Percentiles rank a stretch among this genome's conserved stretches.
Evolutionary conservation across 192 early-diverging fungal species (phyloP).

Genomic region (Chytriomyces hyalinus): DNA sequence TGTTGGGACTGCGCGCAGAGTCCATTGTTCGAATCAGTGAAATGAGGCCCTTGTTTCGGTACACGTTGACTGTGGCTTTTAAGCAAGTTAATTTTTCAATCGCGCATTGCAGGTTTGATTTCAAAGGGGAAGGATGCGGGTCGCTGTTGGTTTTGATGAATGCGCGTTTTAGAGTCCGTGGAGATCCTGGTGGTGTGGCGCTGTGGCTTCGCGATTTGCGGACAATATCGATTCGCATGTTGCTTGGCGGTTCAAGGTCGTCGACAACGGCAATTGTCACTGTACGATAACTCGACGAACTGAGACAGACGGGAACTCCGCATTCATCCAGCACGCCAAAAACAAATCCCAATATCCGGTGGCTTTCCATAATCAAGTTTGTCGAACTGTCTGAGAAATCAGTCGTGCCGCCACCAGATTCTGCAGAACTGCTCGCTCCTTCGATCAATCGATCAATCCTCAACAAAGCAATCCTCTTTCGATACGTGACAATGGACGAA

Average conservation of each 20-base stretch:
- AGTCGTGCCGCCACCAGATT: neutral
- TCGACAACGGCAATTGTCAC: slow-evolving; percentile 20
- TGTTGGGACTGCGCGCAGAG: too few species aligned
- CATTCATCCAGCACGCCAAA: slow-evolving; percentile 14
- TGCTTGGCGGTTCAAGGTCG: neutral
- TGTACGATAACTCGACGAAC: neutral
- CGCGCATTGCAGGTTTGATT: slow-evolving; percentile 8
- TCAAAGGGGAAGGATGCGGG: neutral
- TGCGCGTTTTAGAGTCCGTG: too few species aligned
- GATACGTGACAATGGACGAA: slow-evolving; percentile 3
- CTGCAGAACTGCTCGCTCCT: neutral
- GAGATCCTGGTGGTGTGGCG: too few species aligned
- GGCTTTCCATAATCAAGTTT: neutral
- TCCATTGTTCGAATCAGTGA: slow-evolving; percentile 3
- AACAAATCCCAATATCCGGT: slow-evolving; percentile 6
- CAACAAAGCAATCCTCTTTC: neutral
- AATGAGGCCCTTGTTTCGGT: slow-evolving; percentile 9
- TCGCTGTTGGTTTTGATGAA: too few species aligned
- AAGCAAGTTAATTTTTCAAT: slow-evolving; percentile 4
- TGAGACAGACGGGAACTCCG: neutral
- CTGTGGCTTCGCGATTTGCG: too few species aligned
- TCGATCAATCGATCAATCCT: slow-evolving; percentile 19
- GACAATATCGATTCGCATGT: too few species aligned
- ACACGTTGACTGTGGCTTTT: neutral
- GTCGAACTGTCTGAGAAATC: neutral